Conservation (phyloP, 1,284 basidiomycete species). For the Neolentinus lepideus region DNA sequence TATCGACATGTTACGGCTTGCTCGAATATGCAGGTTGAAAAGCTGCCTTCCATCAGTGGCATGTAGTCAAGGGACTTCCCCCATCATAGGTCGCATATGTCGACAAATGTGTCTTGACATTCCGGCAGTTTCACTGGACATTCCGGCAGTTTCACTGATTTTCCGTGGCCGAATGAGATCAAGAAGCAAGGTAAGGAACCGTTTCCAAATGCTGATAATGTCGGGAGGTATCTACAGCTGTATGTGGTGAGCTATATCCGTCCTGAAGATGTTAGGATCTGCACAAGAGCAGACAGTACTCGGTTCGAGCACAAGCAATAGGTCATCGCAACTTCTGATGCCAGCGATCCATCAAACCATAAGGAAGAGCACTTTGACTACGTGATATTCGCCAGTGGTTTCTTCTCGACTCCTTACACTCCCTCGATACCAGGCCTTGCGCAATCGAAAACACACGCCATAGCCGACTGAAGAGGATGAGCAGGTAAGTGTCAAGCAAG, state of each 20-base stretch:
- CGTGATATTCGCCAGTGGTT: background rate
- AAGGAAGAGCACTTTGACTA: constrained; percentile 1
- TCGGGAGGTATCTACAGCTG: background rate
- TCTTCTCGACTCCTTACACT: background rate
- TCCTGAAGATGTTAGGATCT: background rate
- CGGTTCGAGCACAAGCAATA: background rate
- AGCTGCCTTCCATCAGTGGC: background rate
- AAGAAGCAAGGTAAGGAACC: background rate
- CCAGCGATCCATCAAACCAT: background rate
- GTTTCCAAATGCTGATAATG: background rate
- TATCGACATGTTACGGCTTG: background rate
- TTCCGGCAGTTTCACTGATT: background rate
- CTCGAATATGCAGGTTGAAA: background rate
- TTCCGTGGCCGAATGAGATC: background rate
- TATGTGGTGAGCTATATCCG: background rate
- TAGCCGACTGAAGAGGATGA: background rate
- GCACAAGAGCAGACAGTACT: background rate
- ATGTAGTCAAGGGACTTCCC: background rate
- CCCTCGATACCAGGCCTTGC: background rate
- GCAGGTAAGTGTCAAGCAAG: background rate
- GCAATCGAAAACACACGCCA: background rate
- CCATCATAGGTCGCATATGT: background rate
- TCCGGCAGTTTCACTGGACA: too few relatives aligned
- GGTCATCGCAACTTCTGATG: background rate
- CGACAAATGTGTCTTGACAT: background rate